These are phyloP conservation scores for Candida silvicultrix DNA, from an alignment of 805 yeast genomes.

Conservation along the genomic window DNA sequence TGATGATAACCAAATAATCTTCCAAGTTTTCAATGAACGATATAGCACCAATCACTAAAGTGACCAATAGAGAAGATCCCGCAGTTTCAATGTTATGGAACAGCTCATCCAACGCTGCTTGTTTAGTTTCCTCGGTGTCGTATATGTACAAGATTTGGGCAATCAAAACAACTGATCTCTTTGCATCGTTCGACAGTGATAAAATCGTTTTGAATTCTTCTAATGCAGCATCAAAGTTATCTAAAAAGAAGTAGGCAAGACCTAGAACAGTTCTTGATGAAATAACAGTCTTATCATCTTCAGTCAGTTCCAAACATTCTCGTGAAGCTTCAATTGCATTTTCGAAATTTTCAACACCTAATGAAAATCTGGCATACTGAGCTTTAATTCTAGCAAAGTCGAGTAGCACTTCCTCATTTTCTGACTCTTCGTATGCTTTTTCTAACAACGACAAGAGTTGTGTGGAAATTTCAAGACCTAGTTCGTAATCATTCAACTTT, in stretches of 20 bases:
- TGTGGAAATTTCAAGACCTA: constrained; percentile 43
- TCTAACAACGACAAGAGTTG: constrained; percentile 47
- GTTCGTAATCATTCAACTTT: constrained; percentile 55
- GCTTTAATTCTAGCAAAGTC: constrained; percentile 56
- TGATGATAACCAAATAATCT: constrained; percentile 53
- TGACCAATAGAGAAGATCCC: constrained; percentile 63
- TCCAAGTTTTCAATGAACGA: constrained; percentile 57
- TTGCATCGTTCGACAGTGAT: constrained; percentile 47
- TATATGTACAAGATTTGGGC: constrained; percentile 77
- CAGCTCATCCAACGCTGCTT: constrained; percentile 80
- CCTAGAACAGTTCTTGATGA: constrained; percentile 73
- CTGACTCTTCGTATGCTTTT: constrained; percentile 47
- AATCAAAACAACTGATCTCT: constrained; percentile 62
- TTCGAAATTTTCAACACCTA: constrained; percentile 53
- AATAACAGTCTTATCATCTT: constrained; percentile 29
- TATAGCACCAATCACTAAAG: constrained; percentile 75
- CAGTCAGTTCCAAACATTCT: constrained; percentile 42
- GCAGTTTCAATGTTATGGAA: constrained; percentile 54
- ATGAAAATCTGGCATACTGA: constrained; percentile 63
- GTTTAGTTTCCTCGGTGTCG: constrained; percentile 69
- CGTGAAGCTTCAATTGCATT: constrained; percentile 58
- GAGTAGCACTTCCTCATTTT: constrained; percentile 37
- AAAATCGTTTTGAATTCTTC: constrained; percentile 63
- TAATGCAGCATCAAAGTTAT: constrained; percentile 59
- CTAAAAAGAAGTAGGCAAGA: constrained; percentile 55